Percentiles rank a stretch among this genome's conserved stretches.
These are phyloP conservation scores for Aspergillus sp. DNA, from an alignment of 2,329 filamentous ascomycete genomes.

Conservation along the genomic window DNA sequence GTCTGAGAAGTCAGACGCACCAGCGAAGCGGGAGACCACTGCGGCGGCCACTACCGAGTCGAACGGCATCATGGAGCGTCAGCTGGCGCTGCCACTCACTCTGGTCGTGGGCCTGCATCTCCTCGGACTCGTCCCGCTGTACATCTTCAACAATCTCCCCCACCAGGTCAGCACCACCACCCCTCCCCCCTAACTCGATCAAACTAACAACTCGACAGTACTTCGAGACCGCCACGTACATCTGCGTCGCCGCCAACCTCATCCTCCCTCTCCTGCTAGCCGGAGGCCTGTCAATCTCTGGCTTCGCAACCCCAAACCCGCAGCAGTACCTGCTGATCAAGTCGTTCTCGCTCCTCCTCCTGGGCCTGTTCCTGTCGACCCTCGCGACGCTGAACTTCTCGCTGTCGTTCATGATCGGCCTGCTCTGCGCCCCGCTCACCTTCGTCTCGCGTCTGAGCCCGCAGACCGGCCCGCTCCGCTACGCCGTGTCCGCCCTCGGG, in stretches of 20 bases:
- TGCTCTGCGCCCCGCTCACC: slow-evolving; percentile 75
- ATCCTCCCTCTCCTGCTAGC: slow-evolving; percentile 60
- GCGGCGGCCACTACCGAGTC: slow-evolving; percentile 11
- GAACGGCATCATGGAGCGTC: slow-evolving; percentile 35
- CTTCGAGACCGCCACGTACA: slow-evolving; percentile 58
- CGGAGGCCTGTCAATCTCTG: slow-evolving; percentile 49
- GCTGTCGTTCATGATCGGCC: slow-evolving; percentile 78
- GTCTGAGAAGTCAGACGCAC: slow-evolving; percentile 28
- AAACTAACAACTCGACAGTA: slow-evolving; percentile 43
- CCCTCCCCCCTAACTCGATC: neutral
- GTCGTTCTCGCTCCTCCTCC: slow-evolving; percentile 85
- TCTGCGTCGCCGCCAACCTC: slow-evolving; percentile 57
- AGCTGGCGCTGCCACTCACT: slow-evolving; percentile 56
- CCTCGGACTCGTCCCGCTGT: slow-evolving; percentile 76
- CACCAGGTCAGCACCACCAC: slow-evolving; percentile 54
- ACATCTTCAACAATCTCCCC: slow-evolving; percentile 76
- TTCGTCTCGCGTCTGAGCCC: slow-evolving; percentile 53
- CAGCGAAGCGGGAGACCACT: slow-evolving; percentile 14
- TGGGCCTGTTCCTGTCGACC: slow-evolving; percentile 88
- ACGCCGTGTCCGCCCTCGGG: slow-evolving; percentile 36
- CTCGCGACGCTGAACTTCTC: slow-evolving; percentile 96
- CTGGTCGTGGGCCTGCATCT: slow-evolving; percentile 73
- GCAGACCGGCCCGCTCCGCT: slow-evolving; percentile 19
- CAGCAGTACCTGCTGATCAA: slow-evolving; percentile 80
- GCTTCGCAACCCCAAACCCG: slow-evolving; percentile 52